Percentiles rank a stretch among this genome's conserved stretches.
Evolutionary conservation across 148 eudicot species (phyloP).

Genomic region (Chenopodium formosanum): DNA sequence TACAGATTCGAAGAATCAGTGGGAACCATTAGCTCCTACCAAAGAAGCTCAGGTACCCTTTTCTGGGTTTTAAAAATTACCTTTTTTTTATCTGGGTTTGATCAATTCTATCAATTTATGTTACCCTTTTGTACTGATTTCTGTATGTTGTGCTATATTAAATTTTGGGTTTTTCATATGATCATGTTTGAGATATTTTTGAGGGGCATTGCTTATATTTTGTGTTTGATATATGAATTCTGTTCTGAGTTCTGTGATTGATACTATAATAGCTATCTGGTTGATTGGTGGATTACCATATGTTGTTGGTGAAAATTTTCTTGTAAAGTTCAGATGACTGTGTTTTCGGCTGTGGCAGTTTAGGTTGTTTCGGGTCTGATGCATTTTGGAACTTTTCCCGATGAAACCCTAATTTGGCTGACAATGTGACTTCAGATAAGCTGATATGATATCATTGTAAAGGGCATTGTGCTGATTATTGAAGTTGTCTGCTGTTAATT

Average conservation of each 20-base stretch:
- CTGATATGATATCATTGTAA: not conserved
- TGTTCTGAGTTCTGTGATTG: not conserved
- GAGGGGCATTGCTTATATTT: not conserved
- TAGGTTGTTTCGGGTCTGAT: not conserved
- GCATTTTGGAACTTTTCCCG: not conserved
- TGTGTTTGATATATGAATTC: not conserved
- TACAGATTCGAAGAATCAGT: conserved; percentile 59
- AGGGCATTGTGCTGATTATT: not conserved
- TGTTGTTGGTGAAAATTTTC: not conserved
- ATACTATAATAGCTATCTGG: not conserved
- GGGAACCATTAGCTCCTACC: conserved; percentile 96
- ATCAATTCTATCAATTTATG: not conserved
- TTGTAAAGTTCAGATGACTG: not conserved
- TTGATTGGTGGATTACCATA: not conserved
- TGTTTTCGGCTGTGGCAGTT: not conserved
- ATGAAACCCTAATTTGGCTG: conserved; percentile 29
- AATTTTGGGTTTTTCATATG: not conserved
- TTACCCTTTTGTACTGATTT: not conserved
- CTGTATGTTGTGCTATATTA: not conserved
- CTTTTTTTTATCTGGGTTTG: conserved; percentile 6
- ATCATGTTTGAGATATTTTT: not conserved
- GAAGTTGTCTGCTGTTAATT: not conserved
- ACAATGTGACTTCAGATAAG: conserved; percentile 7
- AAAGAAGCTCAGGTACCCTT: conserved; percentile 86
- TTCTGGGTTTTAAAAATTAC: not conserved